A percentile compares a stretch with the other conserved stretches of the same genome.
Conservation (phyloP, 352 stramenopile species). For the Globisporangium sylvaticum region DNA sequence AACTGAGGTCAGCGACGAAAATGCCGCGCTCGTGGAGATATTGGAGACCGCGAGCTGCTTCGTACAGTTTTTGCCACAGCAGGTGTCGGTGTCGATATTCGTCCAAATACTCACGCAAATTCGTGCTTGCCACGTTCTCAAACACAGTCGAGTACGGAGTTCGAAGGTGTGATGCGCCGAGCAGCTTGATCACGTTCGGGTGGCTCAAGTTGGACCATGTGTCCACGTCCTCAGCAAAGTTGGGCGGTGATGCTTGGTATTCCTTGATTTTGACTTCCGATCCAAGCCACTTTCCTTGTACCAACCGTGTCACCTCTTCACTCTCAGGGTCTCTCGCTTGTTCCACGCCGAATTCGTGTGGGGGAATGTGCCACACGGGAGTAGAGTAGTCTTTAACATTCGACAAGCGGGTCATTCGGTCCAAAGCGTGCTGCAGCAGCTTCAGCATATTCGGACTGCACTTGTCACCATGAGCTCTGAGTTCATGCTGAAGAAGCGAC, state of each 20-base stretch:
- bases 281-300: background rate
- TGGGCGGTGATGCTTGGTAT: background rate
- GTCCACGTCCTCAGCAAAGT: background rate
- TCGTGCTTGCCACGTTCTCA: background rate
- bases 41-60: background rate
- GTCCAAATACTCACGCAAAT: background rate
- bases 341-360: background rate
- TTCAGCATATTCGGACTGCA: background rate
- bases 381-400: background rate
- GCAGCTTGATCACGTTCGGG: slow-evolving; percentile 3
- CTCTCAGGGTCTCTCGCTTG: background rate
- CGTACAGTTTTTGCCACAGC: background rate
- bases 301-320: background rate
- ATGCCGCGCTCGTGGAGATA: background rate
- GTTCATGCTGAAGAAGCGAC: background rate
- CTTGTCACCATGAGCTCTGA: background rate
- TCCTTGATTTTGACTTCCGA: background rate
- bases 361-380: background rate
- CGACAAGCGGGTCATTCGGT: background rate
- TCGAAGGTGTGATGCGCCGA: slow-evolving; percentile 10
- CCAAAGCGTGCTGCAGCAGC: background rate
- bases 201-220: background rate
- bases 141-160: slow-evolving; percentile 67
- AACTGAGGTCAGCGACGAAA: background rate
- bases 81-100: background rate